Conservation (phyloP, 2,329 filamentous ascomycete genomes). For the Colletotrichum sp. region DNA sequence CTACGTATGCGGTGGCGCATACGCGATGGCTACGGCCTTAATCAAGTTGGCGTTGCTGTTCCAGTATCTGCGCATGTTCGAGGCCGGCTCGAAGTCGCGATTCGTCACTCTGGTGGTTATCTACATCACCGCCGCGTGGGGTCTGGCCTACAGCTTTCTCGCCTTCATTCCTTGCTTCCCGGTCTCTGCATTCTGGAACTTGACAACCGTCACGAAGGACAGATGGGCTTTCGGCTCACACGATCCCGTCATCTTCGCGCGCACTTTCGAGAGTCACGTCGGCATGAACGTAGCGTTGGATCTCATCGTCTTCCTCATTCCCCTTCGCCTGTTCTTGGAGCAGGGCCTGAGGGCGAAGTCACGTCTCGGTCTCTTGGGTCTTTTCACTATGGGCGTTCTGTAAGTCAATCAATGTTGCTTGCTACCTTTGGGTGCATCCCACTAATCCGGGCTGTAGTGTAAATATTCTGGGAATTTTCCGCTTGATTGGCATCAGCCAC, state of each 20-base stretch:
- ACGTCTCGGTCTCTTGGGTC: constrained; percentile 30
- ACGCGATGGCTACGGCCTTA: constrained; percentile 22
- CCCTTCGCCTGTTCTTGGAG: constrained; percentile 32
- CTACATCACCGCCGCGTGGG: constrained; percentile 33
- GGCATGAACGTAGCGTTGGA: constrained; percentile 35
- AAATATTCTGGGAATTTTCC: constrained; percentile 28
- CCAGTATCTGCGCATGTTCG: constrained; percentile 24
- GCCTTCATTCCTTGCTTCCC: constrained; percentile 38
- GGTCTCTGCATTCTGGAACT: constrained; percentile 34
- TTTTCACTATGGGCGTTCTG: constrained; percentile 35
- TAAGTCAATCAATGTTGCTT: constrained; percentile 21
- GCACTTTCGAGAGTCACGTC: constrained; percentile 32
- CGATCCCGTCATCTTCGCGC: constrained; percentile 26
- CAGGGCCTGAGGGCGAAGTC: constrained; percentile 29
- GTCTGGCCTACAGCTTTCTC: constrained; percentile 31
- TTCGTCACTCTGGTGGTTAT: constrained; percentile 26
- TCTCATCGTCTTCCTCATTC: constrained; percentile 34
- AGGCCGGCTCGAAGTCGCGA: constrained; percentile 9
- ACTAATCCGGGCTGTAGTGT: constrained; percentile 18
- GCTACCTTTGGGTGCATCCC: rapidly evolving
- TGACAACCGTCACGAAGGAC: not conserved
- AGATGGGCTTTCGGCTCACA: constrained; percentile 36
- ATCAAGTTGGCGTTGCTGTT: constrained; percentile 25
- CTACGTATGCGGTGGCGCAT: constrained; percentile 22
- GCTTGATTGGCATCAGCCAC: constrained; percentile 32